Percentiles rank a stretch among this genome's conserved stretches.
Evolutionary conservation across 2,329 filamentous ascomycete genomes (phyloP).

Genomic region (Fusarium sp.): DNA sequence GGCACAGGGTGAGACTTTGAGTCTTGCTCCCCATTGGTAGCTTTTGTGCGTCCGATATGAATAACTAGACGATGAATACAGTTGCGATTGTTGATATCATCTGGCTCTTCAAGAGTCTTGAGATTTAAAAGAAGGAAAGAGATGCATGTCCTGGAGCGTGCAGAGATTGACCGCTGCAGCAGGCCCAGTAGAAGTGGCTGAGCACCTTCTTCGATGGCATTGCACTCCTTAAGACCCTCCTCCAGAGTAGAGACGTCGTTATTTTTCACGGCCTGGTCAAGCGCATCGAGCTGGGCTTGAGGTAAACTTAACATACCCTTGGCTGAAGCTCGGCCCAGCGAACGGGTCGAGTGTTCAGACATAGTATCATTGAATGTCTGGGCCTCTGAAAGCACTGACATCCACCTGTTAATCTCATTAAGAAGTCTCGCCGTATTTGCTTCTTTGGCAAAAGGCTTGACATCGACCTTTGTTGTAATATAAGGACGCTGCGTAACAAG

Average conservation of each 20-base stretch:
- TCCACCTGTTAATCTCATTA: conserved; percentile 86
- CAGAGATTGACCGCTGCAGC: conserved; percentile 80
- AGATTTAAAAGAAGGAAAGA: conserved; percentile 76
- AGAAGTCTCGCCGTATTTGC: conserved; percentile 61
- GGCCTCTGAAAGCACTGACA: conserved; percentile 82
- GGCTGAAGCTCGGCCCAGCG: conserved; percentile 80
- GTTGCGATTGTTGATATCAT: conserved; percentile 94
- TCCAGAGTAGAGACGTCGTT: conserved; percentile 72
- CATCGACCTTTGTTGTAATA: conserved; percentile 89
- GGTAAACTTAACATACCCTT: conserved; percentile 81
- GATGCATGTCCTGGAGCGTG: conserved; percentile 76
- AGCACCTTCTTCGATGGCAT: conserved; percentile 57
- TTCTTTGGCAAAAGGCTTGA: conserved; percentile 86
- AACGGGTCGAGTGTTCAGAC: conserved; percentile 79
- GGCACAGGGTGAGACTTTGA: conserved; percentile 64
- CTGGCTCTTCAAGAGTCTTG: conserved; percentile 81
- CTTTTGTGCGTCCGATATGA: conserved; percentile 83
- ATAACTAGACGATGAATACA: conserved; percentile 94
- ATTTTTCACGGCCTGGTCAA: conserved; percentile 77
- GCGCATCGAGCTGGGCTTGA: conserved; percentile 72
- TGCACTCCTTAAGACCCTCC: conserved; percentile 68
- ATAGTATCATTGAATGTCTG: conserved; percentile 80
- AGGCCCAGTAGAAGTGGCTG: conserved; percentile 82
- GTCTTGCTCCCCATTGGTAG: conserved; percentile 60
- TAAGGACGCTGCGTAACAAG: conserved; percentile 85